phyloP scores from a whole-genome alignment of 2,329 filamentous ascomycete genomes.

The Botrytis fabae region DNA sequence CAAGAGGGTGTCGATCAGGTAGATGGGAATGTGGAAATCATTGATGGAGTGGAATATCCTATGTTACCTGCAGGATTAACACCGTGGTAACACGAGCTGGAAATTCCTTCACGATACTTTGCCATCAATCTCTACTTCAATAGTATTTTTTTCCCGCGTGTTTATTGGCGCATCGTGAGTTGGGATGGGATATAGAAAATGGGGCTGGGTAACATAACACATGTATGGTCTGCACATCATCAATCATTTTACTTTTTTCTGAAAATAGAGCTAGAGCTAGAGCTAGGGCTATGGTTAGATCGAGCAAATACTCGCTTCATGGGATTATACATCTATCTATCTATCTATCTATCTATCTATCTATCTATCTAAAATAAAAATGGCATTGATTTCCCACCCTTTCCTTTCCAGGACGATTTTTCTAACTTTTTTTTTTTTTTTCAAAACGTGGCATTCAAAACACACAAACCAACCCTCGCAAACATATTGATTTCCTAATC shows the following conservation, averaged over 20 bases:
- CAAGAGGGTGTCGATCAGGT: conserved; percentile 28
- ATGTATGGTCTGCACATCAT: neutral
- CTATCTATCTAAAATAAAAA: neutral
- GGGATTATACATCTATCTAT: neutral
- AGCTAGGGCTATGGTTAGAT: neutral
- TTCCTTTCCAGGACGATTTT: neutral
- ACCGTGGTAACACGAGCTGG: conserved; percentile 33
- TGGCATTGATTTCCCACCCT: neutral
- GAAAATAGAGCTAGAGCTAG: neutral
- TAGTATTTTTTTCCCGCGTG: neutral
- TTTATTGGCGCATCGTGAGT: neutral
- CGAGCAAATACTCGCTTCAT: neutral
- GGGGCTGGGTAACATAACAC: neutral
- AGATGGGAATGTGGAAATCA: conserved; percentile 32
- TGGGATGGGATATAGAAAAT: neutral
- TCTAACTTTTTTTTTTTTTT: neutral
- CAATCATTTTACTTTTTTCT: neutral
- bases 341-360: too few species aligned
- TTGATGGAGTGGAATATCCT: conserved; percentile 40
- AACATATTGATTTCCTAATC: too few species aligned
- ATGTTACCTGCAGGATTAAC: conserved; percentile 37
- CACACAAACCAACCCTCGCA: too few species aligned
- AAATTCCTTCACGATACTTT: neutral
- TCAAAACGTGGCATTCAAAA: neutral
- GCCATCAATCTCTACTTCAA: neutral